phyloP scores from a whole-genome alignment of 306 rosid genomes.

The Cyamopsis tetragonoloba region DNA sequence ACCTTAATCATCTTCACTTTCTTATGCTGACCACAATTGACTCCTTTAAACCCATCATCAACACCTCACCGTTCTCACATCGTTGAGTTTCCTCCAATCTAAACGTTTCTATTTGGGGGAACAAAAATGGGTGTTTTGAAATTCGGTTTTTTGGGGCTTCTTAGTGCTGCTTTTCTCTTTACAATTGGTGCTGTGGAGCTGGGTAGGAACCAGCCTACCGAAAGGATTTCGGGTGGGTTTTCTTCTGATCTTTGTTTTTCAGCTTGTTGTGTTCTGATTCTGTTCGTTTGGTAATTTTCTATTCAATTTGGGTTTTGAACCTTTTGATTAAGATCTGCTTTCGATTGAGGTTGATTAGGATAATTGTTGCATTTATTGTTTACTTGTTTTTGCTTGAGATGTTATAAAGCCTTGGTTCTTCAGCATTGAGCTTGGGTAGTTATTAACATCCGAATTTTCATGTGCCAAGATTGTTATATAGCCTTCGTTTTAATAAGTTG shows the following conservation, averaged over 20 bases:
- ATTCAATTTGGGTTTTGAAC: constrained; percentile 12
- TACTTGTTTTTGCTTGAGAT: neutral
- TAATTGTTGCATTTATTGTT: constrained; percentile 5
- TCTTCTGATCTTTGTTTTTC: neutral
- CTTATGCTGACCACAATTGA: constrained; percentile 23
- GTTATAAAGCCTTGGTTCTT: neutral
- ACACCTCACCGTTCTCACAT: neutral
- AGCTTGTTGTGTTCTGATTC: neutral
- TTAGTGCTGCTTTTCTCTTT: constrained; percentile 45
- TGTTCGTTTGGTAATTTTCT: neutral
- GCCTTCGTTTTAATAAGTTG: neutral
- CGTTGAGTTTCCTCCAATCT: neutral
- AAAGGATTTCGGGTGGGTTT: constrained; percentile 77
- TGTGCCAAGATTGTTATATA: neutral
- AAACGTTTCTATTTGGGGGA: neutral
- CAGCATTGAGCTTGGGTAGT: neutral
- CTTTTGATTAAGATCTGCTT: constrained; percentile 33
- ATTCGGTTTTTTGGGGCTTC: constrained; percentile 40
- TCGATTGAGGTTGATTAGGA: constrained; percentile 22
- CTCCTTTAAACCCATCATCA: constrained; percentile 18
- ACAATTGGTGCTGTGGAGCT: constrained; percentile 43
- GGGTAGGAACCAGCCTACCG: constrained; percentile 61
- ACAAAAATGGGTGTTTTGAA: constrained; percentile 44
- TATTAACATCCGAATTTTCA: constrained; percentile 8
- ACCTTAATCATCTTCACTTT: constrained; percentile 15